phyloP scores from a whole-genome alignment of 345 rosid genomes.

The Pistacia vera region DNA sequence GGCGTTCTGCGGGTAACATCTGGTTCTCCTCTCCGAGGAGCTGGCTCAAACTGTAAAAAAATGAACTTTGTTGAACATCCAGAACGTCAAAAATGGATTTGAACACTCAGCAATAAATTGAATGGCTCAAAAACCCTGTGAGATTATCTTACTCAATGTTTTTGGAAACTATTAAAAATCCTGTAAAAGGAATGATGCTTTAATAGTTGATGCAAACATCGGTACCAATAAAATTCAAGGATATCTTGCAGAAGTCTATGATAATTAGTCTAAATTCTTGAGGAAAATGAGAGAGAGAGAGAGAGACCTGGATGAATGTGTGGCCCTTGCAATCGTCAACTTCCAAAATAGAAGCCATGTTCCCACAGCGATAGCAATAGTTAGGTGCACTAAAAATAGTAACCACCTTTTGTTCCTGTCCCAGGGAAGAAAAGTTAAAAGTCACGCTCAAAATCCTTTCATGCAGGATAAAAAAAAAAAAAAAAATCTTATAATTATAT shows the following conservation, averaged over 20 bases:
- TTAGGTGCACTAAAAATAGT: slow-evolving; percentile 98
- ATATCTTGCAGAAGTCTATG: no score
- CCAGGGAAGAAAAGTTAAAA: slow-evolving; percentile 21
- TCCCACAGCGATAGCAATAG: slow-evolving; percentile 98
- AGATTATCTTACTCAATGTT: no score
- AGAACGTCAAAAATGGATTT: not conserved
- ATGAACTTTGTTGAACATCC: slow-evolving; percentile 8
- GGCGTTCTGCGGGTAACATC: slow-evolving; percentile 98
- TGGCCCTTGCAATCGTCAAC: slow-evolving; percentile 92
- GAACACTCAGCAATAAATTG: not conserved
- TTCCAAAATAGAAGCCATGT: slow-evolving; percentile 99
- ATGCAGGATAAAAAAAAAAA: not conserved
- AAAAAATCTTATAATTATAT: not conserved
- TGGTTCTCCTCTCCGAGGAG: slow-evolving; percentile 98
- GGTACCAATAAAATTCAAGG: no score
- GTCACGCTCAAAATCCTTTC: slow-evolving; percentile 12
- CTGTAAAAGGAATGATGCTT: no score
- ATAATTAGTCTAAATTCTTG: no score
- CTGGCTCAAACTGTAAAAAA: slow-evolving; percentile 86
- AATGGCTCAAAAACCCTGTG: not conserved
- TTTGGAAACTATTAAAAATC: no score
- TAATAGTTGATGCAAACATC: no score
- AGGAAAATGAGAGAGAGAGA: not conserved
- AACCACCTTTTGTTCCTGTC: slow-evolving; percentile 98
- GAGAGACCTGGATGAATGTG: slow-evolving; percentile 88